A percentile compares a stretch with the other conserved stretches of the same genome.
phyloP scores from a whole-genome alignment of 1,284 basidiomycete species.

The Paramarasmius palmivorus region DNA sequence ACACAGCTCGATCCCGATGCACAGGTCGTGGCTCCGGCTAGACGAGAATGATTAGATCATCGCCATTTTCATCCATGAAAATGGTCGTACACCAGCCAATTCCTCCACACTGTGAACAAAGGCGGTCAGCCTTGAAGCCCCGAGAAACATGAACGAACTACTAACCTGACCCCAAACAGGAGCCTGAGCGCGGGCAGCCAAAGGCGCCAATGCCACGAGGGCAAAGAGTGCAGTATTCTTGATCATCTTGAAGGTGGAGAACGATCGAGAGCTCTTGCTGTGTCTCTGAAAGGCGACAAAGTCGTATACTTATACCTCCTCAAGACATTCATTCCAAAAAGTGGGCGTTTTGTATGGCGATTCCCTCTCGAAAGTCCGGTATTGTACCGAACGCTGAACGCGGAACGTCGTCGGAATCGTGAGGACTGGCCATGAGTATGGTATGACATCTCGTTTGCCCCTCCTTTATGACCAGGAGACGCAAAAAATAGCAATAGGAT shows the following conservation, averaged over 20 bases:
- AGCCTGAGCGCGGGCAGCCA: constrained; percentile 40
- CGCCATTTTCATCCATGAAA: background rate
- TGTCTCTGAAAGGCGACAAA: no score
- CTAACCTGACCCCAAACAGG: constrained; percentile 29
- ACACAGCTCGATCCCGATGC: constrained; percentile 41
- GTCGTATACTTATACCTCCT: background rate
- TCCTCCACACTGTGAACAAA: constrained; percentile 46
- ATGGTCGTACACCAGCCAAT: constrained; percentile 45
- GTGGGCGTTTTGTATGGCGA: background rate
- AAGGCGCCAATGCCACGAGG: constrained; percentile 45
- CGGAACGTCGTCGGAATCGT: constrained; percentile 13
- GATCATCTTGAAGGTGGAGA: background rate
- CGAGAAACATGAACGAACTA: no score
- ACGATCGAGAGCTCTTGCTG: no score
- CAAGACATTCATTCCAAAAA: background rate
- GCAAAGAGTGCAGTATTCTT: constrained; percentile 41
- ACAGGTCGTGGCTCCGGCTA: constrained; percentile 52
- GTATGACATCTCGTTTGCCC: no score
- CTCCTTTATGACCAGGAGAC: background rate
- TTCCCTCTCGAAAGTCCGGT: constrained; percentile 8
- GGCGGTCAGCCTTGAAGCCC: no score
- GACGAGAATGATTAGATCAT: constrained; percentile 5
- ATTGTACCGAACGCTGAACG: constrained; percentile 9
- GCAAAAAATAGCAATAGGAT: no score
- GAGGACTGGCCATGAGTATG: constrained; percentile 6